Conservation (phyloP, 108 stramenopile species). For the Pseudonitzschia delicatissima region DNA sequence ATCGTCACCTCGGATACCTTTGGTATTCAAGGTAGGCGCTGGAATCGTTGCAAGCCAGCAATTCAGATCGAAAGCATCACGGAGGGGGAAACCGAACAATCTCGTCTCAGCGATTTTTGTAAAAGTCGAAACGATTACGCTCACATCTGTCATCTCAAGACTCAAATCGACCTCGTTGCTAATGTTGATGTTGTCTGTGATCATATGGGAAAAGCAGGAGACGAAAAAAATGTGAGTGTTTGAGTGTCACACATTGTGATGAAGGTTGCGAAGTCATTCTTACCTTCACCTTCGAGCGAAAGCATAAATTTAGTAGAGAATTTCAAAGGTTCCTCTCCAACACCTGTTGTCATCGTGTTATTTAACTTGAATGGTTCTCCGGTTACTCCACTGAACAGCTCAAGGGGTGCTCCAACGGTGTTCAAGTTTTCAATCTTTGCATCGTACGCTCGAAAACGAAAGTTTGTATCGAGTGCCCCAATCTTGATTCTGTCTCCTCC, state of each 20-base stretch:
- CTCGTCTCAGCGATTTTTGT: constrained; percentile 42
- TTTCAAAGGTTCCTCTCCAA: constrained; percentile 35
- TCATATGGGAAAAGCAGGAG: neutral
- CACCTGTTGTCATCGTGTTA: constrained; percentile 55
- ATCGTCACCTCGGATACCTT: constrained; percentile 41
- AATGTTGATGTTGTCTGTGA: constrained; percentile 33
- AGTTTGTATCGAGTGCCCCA: constrained; percentile 60
- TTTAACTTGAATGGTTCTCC: constrained; percentile 44
- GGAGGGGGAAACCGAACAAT: constrained; percentile 59
- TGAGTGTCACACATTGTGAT: neutral
- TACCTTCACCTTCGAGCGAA: constrained; percentile 50
- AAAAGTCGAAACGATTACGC: constrained; percentile 42
- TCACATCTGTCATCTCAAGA: constrained; percentile 11
- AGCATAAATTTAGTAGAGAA: constrained; percentile 36
- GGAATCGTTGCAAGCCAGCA: constrained; percentile 80
- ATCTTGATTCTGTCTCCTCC: constrained; percentile 40
- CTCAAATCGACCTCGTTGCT: constrained; percentile 19
- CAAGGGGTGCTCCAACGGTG: constrained; percentile 51
- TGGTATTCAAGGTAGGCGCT: constrained; percentile 45
- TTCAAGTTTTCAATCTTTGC: constrained; percentile 56
- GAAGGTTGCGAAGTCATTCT: constrained; percentile 5
- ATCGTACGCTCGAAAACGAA: constrained; percentile 50
- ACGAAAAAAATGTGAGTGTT: neutral
- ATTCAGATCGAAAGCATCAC: constrained; percentile 53
- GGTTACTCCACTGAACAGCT: constrained; percentile 44